Evolutionary conservation across 73 alveolate genomes (phyloP).

Genomic region (Paramecium primaurelia): DNA sequence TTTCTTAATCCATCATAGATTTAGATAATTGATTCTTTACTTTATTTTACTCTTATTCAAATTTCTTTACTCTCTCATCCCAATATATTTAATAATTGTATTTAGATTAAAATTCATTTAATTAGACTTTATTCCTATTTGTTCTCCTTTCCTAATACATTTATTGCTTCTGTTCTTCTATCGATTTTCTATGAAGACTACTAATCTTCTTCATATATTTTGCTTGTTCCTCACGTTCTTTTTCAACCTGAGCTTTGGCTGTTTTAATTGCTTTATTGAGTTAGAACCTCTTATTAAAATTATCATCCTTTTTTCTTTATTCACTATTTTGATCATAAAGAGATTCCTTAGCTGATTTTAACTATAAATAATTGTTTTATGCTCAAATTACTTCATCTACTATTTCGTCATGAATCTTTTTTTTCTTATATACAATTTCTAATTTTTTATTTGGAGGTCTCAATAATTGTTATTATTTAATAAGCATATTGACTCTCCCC

Average conservation of each 20-base stretch:
- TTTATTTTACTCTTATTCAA: neutral
- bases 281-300: neutral
- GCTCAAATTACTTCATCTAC: neutral
- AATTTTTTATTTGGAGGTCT: constrained; percentile 13
- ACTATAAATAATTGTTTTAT: neutral
- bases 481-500: neutral
- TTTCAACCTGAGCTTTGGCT: neutral
- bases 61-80: constrained; percentile 20
- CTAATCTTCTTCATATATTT: neutral
- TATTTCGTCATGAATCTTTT: constrained; percentile 7
- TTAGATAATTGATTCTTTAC: neutral
- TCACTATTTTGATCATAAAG: neutral
- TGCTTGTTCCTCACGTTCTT: neutral
- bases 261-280: neutral
- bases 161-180: neutral
- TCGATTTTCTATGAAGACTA: neutral
- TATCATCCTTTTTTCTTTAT: neutral
- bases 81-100: neutral
- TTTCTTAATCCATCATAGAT: constrained; percentile 13
- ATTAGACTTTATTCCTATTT: neutral
- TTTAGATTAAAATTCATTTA: constrained; percentile 14
- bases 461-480: neutral
- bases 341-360: neutral
- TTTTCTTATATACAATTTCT: neutral
- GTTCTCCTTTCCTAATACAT: neutral